phyloP scores from a whole-genome alignment of 1,284 basidiomycete genomes.

The Austroboletus niveus region DNA sequence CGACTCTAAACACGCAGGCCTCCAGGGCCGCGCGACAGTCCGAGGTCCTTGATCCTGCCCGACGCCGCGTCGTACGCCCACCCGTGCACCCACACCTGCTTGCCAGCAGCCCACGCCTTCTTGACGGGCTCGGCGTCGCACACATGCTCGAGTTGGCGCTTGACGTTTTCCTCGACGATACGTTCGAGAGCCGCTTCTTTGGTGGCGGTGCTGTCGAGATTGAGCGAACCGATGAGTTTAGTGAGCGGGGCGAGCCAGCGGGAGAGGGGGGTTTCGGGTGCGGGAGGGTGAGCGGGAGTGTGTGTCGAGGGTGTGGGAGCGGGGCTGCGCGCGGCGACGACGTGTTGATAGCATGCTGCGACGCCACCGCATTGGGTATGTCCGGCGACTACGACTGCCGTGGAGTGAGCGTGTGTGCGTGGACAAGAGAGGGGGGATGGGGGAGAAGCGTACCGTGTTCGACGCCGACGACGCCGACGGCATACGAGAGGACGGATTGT shows the following conservation, averaged over 20 bases:
- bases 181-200: slow-evolving; percentile 46
- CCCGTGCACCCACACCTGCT: slow-evolving; percentile 76
- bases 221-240: slow-evolving; percentile 50
- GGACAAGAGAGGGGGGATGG: not conserved
- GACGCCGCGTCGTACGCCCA: slow-evolving; percentile 80
- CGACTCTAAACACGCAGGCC: too few species aligned
- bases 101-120: slow-evolving; percentile 70
- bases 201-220: slow-evolving; percentile 38
- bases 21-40: slow-evolving; percentile 39
- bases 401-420: not conserved
- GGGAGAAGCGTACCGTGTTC: slow-evolving; percentile 66
- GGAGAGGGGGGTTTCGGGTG: slow-evolving; percentile 31
- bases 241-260: slow-evolving; percentile 77
- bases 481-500: slow-evolving; percentile 79
- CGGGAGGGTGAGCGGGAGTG: too few species aligned
- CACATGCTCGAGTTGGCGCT: slow-evolving; percentile 73
- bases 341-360: slow-evolving; percentile 55
- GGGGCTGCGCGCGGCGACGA: slow-evolving; percentile 15
- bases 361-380: slow-evolving; percentile 84
- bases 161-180: slow-evolving; percentile 78
- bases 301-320: slow-evolving; percentile 8
- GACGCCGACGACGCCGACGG: slow-evolving; percentile 75
- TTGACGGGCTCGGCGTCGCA: slow-evolving; percentile 60
- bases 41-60: slow-evolving; percentile 71
- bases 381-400: slow-evolving; percentile 73